phyloP scores from a whole-genome alignment of 257 asterid genomes.

The Coffea canephora region DNA sequence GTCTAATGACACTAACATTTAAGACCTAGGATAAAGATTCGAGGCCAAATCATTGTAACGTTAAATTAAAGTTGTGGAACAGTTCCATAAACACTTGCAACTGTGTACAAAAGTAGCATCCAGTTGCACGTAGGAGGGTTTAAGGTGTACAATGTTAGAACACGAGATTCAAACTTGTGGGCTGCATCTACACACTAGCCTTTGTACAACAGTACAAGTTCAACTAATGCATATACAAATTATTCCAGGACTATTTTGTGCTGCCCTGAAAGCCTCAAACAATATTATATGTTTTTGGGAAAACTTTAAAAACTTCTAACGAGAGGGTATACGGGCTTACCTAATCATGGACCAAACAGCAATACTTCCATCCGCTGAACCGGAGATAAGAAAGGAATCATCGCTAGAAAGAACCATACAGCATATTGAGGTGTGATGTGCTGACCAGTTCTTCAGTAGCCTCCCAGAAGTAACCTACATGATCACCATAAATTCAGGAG shows the following conservation, averaged over 20 bases:
- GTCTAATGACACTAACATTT: background rate
- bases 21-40: background rate
- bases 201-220: too few species aligned
- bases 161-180: too few species aligned
- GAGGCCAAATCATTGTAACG: background rate
- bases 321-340: background rate
- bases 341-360: constrained; percentile 15
- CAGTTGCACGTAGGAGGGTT: background rate
- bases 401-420: constrained; percentile 18
- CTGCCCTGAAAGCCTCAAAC: too few species aligned
- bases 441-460: background rate
- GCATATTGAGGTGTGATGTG: background rate
- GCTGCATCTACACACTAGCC: too few species aligned
- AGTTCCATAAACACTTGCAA: background rate
- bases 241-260: too few species aligned
- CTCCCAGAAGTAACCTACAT: constrained; percentile 16
- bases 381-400: constrained; percentile 17
- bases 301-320: background rate
- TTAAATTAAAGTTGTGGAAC: background rate
- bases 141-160: background rate
- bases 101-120: background rate
- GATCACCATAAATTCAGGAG: background rate
- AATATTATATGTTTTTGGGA: too few species aligned
- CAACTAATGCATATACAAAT: too few species aligned
- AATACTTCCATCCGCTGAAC: constrained; percentile 17